These are phyloP conservation scores for Auriscalpium microsporum DNA, from an alignment of 768 basidiomycete species.

Conservation along the genomic window DNA sequence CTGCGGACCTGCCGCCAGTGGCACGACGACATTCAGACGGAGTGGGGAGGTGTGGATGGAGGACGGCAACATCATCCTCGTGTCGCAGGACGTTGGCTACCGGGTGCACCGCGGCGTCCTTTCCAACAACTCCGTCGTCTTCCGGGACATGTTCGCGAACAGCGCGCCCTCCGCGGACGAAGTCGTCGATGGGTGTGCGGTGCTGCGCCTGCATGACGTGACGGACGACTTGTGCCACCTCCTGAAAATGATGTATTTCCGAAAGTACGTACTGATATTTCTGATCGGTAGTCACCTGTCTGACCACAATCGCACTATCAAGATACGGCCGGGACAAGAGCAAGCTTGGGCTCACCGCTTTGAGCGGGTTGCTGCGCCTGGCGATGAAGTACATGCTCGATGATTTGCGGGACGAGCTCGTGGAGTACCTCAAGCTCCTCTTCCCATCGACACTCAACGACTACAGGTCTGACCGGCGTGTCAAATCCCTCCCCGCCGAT, in stretches of 20 bases:
- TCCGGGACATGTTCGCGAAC: constrained; percentile 17
- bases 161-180: constrained; percentile 12
- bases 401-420: not conserved
- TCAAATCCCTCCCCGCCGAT: not conserved
- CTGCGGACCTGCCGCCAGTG: not conserved
- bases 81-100: constrained; percentile 16
- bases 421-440: not conserved
- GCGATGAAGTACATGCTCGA: not conserved
- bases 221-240: constrained; percentile 5
- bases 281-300: no score
- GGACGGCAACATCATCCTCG: constrained; percentile 21
- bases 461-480: not conserved
- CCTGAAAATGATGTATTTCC: constrained; percentile 6
- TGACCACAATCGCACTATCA: not conserved
- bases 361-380: not conserved
- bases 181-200: constrained; percentile 6
- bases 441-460: not conserved
- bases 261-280: not conserved
- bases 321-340: not conserved
- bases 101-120: constrained; percentile 17
- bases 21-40: not conserved
- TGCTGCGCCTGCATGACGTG: constrained; percentile 8
- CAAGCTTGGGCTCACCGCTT: not conserved
- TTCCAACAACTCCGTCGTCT: constrained; percentile 13
- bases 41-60: constrained; percentile 17